A percentile compares a stretch with the other conserved stretches of the same genome.
These are phyloP conservation scores for Cryptosporidium tyzzeri DNA, from an alignment of 169 alveolate genomes.

Conservation along the genomic window DNA sequence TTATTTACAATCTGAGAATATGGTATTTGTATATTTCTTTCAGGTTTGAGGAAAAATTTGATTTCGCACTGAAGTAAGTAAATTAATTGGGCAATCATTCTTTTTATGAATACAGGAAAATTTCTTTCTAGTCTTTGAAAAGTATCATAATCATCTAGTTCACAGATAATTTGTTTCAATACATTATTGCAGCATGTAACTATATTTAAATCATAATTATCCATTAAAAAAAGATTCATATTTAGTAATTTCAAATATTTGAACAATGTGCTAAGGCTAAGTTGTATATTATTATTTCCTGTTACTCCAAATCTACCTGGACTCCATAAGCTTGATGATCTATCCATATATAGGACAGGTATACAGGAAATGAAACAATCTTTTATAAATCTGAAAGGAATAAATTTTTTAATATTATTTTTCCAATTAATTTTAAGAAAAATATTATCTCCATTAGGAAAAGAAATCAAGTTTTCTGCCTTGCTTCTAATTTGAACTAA, in stretches of 20 bases:
- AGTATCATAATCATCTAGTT: conserved; percentile 36
- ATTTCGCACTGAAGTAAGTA: conserved; percentile 30
- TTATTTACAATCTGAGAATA: neutral
- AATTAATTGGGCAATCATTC: conserved; percentile 29
- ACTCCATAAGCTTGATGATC: conserved; percentile 50
- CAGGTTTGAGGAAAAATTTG: neutral
- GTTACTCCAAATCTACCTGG: conserved; percentile 64
- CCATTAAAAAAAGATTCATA: conserved; percentile 21
- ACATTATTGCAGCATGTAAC: conserved; percentile 25
- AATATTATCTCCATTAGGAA: neutral
- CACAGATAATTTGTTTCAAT: conserved; percentile 32
- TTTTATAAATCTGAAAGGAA: conserved; percentile 26
- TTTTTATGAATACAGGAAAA: conserved; percentile 10
- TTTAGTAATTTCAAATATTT: conserved; percentile 42
- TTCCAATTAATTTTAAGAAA: conserved; percentile 4
- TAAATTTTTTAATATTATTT: neutral
- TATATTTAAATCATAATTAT: neutral
- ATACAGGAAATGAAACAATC: conserved; percentile 53
- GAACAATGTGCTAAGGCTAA: neutral
- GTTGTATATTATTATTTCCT: conserved; percentile 17
- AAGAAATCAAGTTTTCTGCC: neutral
- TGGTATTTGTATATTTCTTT: neutral
- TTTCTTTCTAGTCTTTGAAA: neutral
- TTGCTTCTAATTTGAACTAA: neutral
- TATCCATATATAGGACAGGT: conserved; percentile 16